Evolutionary conservation across 2,329 filamentous ascomycete genomes (phyloP).

Genomic region (Lecanosticta acicola): DNA sequence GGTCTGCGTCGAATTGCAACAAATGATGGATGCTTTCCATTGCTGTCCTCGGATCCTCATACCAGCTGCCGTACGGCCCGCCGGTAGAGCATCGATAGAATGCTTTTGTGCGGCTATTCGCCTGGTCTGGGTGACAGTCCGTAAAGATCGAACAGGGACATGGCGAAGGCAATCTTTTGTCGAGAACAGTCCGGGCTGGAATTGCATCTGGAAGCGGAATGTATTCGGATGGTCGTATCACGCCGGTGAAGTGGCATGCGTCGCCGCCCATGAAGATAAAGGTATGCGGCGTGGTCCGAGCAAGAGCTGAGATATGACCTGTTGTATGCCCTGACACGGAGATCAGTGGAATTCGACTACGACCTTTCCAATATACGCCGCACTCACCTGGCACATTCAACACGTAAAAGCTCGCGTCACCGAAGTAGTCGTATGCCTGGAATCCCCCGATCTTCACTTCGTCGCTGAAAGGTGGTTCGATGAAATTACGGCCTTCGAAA

Average conservation of each 20-base stretch:
- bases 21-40: constrained; percentile 17
- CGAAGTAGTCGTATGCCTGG: constrained; percentile 39
- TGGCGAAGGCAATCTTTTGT: constrained; percentile 13
- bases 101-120: constrained; percentile 10
- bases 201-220: constrained; percentile 15
- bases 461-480: constrained; percentile 18
- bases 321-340: constrained; percentile 23
- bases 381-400: constrained; percentile 33
- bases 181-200: constrained; percentile 15
- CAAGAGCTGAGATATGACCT: constrained; percentile 22
- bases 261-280: constrained; percentile 25
- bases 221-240: constrained; percentile 16
- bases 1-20: constrained; percentile 21
- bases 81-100: constrained; percentile 19
- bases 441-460: constrained; percentile 36
- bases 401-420: constrained; percentile 40
- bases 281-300: constrained; percentile 20
- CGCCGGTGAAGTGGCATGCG: constrained; percentile 22
- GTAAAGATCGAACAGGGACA: constrained; percentile 21
- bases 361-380: no score
- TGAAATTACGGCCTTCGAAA: constrained; percentile 17
- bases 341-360: no score
- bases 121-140: constrained; percentile 16
- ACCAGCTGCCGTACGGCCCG: constrained; percentile 10
- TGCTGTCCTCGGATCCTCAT: constrained; percentile 19